Percentiles rank a stretch among this genome's conserved stretches.
These are phyloP conservation scores for Zygoascus hellenicus DNA, from an alignment of 1,139 yeast species.

Conservation along the genomic window DNA sequence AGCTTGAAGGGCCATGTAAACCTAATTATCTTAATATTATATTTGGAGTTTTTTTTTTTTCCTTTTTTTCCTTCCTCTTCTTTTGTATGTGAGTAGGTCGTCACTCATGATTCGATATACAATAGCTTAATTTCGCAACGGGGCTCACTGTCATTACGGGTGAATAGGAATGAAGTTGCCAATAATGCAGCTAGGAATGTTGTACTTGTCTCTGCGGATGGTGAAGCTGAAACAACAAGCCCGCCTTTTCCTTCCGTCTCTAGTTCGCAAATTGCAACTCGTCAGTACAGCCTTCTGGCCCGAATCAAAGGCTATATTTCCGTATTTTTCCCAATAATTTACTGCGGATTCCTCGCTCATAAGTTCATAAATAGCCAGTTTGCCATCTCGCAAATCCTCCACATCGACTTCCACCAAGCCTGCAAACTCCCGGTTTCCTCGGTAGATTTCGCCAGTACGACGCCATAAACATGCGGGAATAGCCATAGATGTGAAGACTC, in stretches of 20 bases:
- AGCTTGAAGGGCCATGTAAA: no score
- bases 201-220: constrained; percentile 84
- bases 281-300: constrained; percentile 94
- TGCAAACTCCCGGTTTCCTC: constrained; percentile 96
- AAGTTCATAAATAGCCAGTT: constrained; percentile 83
- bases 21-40: no score
- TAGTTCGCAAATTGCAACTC: constrained; percentile 79
- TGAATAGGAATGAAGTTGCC: constrained; percentile 92
- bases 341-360: constrained; percentile 97
- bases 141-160: constrained; percentile 15
- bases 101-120: no score
- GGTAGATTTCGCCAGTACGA: constrained; percentile 91
- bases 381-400: constrained; percentile 89
- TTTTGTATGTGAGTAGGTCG: no score
- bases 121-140: no score
- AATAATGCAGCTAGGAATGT: constrained; percentile 93
- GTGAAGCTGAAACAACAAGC: constrained; percentile 95
- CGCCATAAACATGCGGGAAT: constrained; percentile 98
- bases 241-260: constrained; percentile 73
- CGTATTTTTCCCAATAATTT: constrained; percentile 97
- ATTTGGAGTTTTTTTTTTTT: no score
- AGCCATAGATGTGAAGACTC: constrained; percentile 96
- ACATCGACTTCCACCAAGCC: constrained; percentile 88
- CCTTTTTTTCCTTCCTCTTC: no score
- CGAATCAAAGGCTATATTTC: constrained; percentile 92